Percentiles rank a stretch among this genome's conserved stretches.
Conservation (phyloP, 257 asterid species). For the Solanum peruvianum region DNA sequence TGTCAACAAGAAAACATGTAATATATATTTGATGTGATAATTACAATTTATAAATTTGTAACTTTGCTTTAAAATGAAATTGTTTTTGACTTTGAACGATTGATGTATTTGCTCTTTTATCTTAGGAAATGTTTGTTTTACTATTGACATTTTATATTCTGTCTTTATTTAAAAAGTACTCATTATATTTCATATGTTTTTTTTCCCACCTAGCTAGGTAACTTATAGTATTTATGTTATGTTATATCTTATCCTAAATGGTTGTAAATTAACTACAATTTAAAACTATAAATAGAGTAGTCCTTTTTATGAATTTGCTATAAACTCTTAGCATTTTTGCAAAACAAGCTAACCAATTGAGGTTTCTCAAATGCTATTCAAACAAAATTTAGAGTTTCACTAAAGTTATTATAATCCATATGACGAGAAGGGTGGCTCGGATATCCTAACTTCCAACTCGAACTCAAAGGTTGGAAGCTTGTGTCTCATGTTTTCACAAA, state of each 20-base stretch:
- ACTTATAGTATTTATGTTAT: neutral
- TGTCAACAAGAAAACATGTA: neutral
- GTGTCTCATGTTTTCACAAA: too few relatives aligned
- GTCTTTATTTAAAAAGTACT: neutral
- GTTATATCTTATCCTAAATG: neutral
- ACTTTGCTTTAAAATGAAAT: neutral
- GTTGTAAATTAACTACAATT: neutral
- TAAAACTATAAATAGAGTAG: neutral
- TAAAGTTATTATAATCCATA: neutral
- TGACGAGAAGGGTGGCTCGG: too few relatives aligned
- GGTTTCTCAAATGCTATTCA: neutral
- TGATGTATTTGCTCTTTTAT: too few relatives aligned
- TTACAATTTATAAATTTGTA: neutral
- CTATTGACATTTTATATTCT: neutral
- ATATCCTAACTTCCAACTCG: too few relatives aligned
- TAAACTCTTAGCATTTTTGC: neutral
- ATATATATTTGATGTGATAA: neutral
- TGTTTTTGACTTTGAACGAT: too few relatives aligned
- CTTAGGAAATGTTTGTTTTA: neutral
- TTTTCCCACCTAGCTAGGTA: neutral
- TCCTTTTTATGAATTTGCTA: neutral
- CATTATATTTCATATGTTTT: too few relatives aligned
- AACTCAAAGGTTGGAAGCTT: too few relatives aligned
- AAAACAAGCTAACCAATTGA: neutral
- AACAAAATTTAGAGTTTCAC: neutral